Evolutionary conservation across 371 early-diverging fungal genomes (phyloP).

Genomic region (Rhizopus microsporus): DNA sequence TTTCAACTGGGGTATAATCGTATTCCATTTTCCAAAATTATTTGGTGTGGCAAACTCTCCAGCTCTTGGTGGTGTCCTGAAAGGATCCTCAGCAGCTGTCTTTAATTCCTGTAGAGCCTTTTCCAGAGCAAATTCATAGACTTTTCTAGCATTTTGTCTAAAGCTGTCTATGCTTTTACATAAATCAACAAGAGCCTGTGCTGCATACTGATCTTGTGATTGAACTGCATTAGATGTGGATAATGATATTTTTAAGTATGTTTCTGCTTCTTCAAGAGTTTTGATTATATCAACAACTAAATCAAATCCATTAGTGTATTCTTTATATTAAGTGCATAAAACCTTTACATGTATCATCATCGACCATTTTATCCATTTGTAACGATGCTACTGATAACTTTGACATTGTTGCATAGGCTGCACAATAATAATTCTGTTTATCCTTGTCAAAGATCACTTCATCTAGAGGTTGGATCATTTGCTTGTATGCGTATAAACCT

Average conservation of each 20-base stretch:
- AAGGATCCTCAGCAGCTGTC: constrained; percentile 11
- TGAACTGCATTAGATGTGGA: constrained; percentile 2
- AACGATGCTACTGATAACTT: constrained; percentile 32
- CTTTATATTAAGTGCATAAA: neutral
- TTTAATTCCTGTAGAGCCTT: constrained; percentile 16
- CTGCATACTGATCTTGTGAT: constrained; percentile 12
- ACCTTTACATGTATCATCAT: constrained; percentile 23
- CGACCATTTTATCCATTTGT: constrained; percentile 33
- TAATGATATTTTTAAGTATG: constrained; percentile 16
- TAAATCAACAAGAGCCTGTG: constrained; percentile 25
- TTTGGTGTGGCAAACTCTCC: constrained; percentile 14
- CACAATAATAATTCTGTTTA: constrained; percentile 30
- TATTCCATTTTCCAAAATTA: constrained; percentile 23
- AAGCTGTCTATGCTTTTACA: constrained; percentile 33
- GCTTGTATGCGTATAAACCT: constrained; percentile 31
- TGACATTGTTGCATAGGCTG: constrained; percentile 33
- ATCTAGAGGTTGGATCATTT: constrained; percentile 28
- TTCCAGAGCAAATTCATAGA: constrained; percentile 19
- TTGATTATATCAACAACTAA: constrained; percentile 30
- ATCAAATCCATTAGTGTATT: neutral
- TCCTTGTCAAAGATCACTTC: constrained; percentile 5
- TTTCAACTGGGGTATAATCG: constrained; percentile 8
- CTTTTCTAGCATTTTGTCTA: constrained; percentile 19
- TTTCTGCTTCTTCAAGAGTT: constrained; percentile 23
- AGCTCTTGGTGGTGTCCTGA: constrained; percentile 24